Percentiles rank a stretch among this genome's conserved stretches.
Evolutionary conservation across 2,329 filamentous ascomycete genomes (phyloP).

Genomic region (Corniculantispora saksenae): DNA sequence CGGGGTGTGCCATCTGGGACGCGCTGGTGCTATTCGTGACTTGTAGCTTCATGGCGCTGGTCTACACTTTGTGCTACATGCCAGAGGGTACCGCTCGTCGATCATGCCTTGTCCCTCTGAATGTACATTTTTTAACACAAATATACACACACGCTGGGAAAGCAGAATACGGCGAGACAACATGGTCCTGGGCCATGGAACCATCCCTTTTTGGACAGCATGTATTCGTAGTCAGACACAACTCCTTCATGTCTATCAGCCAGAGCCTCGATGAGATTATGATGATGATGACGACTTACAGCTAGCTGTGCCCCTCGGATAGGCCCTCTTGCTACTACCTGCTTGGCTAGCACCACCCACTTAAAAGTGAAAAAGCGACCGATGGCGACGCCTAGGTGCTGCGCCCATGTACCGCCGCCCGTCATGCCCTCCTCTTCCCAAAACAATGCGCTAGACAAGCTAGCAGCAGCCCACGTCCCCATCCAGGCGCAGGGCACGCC

Average conservation of each 20-base stretch:
- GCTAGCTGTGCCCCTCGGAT: background rate
- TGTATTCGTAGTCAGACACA: background rate
- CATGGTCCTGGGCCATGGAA: background rate
- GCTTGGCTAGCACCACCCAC: background rate
- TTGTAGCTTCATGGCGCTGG: no score
- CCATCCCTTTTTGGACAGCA: background rate
- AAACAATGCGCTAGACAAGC: background rate
- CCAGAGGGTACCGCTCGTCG: no score
- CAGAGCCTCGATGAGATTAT: background rate
- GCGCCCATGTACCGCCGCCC: background rate
- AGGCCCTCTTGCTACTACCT: background rate
- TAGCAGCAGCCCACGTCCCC: background rate
- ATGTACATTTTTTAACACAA: background rate
- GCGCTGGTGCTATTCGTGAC: no score
- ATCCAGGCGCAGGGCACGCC: background rate
- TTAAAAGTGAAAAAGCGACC: no score
- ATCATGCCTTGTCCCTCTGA: background rate
- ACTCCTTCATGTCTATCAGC: background rate
- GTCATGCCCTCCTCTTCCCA: background rate
- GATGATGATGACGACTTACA: conserved; percentile 3
- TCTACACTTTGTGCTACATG: no score
- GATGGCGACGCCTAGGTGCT: background rate
- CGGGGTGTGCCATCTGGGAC: no score
- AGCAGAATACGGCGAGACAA: background rate
- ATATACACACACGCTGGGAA: background rate